phyloP scores from a whole-genome alignment of 441 rosid species.

The Erodium moschatum region DNA sequence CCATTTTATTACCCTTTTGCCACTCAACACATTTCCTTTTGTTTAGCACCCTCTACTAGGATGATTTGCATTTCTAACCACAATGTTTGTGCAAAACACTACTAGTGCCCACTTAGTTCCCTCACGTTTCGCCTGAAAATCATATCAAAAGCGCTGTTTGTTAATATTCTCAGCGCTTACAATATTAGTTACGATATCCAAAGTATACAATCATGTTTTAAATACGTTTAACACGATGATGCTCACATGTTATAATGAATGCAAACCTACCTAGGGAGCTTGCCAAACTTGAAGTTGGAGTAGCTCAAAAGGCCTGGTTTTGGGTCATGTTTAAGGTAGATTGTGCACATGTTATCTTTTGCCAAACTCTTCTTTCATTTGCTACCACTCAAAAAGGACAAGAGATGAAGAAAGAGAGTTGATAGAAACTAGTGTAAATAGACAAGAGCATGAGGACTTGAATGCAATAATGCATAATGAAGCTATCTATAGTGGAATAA shows the following conservation, averaged over 20 bases:
- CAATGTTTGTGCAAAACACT: not conserved
- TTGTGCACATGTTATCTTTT: not conserved
- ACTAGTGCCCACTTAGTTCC: too few species aligned
- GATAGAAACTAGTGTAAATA: not conserved
- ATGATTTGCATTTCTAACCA: not conserved
- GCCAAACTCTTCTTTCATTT: not conserved
- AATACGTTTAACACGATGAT: not conserved
- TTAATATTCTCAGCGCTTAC: too few species aligned
- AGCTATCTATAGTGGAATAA: not conserved
- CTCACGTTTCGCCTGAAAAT: too few species aligned
- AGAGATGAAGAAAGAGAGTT: not conserved
- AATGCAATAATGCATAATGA: not conserved
- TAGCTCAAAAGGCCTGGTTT: too few species aligned
- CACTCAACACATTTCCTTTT: not conserved
- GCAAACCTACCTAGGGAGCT: too few species aligned
- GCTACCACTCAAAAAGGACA: not conserved
- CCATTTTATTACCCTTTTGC: not conserved
- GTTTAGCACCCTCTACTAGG: too few species aligned
- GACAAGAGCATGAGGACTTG: not conserved
- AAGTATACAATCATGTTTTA: too few species aligned
- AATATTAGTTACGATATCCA: too few species aligned
- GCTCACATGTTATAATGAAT: not conserved
- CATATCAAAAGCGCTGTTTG: too few species aligned
- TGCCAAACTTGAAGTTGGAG: too few species aligned
- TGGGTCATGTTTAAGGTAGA: not conserved